Conservation (phyloP, 2,329 filamentous ascomycete genomes). For the Lizonia empirigonia region DNA sequence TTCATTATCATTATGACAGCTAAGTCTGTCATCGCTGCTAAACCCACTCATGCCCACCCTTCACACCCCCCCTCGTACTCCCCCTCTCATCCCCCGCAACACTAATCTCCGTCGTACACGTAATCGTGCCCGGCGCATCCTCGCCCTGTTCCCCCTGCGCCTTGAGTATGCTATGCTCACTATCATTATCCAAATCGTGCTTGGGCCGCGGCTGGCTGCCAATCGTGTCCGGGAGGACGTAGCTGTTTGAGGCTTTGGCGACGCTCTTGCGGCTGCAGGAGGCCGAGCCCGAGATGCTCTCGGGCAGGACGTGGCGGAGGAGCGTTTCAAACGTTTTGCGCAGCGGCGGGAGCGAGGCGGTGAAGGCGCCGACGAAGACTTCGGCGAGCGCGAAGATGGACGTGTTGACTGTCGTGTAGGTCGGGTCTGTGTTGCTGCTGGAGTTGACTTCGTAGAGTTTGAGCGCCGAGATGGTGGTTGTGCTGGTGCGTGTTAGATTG, state of each 20-base stretch:
- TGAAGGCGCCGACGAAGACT: constrained; percentile 36
- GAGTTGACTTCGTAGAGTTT: constrained; percentile 37
- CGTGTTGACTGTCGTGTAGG: constrained; percentile 31
- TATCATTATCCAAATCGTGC: constrained; percentile 13
- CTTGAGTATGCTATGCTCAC: constrained; percentile 6
- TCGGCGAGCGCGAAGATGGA: constrained; percentile 33
- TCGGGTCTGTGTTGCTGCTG: constrained; percentile 25
- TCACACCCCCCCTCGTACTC: constrained; percentile 2
- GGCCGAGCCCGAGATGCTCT: constrained; percentile 22
- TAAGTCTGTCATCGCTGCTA: neutral
- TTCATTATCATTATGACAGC: neutral
- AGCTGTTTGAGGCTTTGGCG: constrained; percentile 17
- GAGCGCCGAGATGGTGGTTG: constrained; percentile 33
- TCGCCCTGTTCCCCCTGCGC: constrained; percentile 5
- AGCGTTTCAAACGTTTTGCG: constrained; percentile 35
- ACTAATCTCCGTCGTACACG: constrained; percentile 12
- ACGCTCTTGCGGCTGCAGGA: constrained; percentile 3
- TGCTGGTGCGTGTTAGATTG: constrained; percentile 18
- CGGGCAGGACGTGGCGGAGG: constrained; percentile 25
- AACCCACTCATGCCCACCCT: constrained; percentile 10
- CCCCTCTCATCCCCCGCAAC: constrained; percentile 4
- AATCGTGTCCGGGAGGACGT: too few species aligned
- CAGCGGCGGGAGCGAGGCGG: constrained; percentile 33
- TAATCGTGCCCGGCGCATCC: constrained; percentile 1
- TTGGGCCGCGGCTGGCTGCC: neutral